Percentiles rank a stretch among this genome's conserved stretches.
Evolutionary conservation across 169 alveolate species (phyloP).

Genomic region (Plasmodium malariae): DNA sequence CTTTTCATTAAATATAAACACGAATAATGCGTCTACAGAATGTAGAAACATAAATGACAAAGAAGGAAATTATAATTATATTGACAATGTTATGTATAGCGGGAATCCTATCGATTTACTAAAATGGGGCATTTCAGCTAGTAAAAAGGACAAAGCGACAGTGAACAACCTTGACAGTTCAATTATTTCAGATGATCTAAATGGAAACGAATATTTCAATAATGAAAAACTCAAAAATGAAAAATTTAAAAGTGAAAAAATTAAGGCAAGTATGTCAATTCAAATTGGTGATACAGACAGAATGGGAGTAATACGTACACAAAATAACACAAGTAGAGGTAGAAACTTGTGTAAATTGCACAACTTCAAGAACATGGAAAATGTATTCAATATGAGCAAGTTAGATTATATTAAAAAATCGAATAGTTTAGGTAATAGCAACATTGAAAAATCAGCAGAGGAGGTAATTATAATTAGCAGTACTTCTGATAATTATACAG

Average conservation of each 20-base stretch:
- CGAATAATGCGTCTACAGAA: not conserved
- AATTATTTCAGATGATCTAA: not conserved
- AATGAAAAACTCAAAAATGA: too few relatives aligned
- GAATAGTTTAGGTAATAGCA: not conserved
- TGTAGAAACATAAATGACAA: constrained; percentile 6
- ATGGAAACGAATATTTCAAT: not conserved
- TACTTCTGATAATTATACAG: constrained; percentile 5
- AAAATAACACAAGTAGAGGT: too few relatives aligned
- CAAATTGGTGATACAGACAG: too few relatives aligned
- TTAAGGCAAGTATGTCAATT: too few relatives aligned
- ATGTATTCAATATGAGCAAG: not conserved
- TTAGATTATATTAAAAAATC: too few relatives aligned
- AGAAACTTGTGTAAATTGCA: too few relatives aligned
- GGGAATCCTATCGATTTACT: constrained; percentile 1
- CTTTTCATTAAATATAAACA: constrained; percentile 3
- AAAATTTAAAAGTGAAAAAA: too few relatives aligned
- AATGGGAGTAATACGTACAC: too few relatives aligned
- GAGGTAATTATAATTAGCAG: not conserved
- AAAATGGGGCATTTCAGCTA: not conserved
- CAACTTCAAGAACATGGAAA: not conserved
- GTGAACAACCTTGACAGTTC: not conserved
- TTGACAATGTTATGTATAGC: not conserved
- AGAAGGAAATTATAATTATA: not conserved
- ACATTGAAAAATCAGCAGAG: not conserved
- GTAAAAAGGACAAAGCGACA: not conserved